Evolutionary conservation across 345 rosid genomes (phyloP).

Genomic region (Nephelium lappaceum): DNA sequence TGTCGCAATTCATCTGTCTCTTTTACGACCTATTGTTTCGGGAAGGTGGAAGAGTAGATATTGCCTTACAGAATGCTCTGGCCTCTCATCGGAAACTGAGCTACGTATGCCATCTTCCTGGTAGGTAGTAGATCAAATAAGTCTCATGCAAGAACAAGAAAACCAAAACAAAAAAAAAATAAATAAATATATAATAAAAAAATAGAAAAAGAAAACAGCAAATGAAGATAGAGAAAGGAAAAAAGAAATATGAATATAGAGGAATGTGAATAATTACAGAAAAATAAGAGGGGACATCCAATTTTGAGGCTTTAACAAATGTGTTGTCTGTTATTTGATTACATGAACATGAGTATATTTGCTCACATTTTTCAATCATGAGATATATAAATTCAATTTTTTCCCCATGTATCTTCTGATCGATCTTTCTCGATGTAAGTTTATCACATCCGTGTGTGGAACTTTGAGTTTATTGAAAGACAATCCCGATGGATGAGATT

Average conservation of each 20-base stretch:
- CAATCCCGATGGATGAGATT: too few species aligned
- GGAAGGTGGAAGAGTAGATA: conserved; percentile 72
- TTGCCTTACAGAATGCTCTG: conserved; percentile 72
- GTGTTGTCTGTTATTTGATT: conserved; percentile 19
- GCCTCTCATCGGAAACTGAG: conserved; percentile 66
- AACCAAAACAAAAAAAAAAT: not conserved
- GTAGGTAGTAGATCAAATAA: conserved; percentile 34
- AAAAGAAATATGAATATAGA: conserved; percentile 1
- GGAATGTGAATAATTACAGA: conserved; percentile 20
- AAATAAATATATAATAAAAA: too few species aligned
- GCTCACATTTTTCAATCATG: not conserved
- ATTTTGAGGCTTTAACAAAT: conserved; percentile 45
- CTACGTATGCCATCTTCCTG: conserved; percentile 82
- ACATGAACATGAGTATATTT: conserved; percentile 17
- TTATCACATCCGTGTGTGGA: not conserved
- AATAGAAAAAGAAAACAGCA: not conserved
- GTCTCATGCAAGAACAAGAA: not conserved
- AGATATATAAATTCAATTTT: conserved; percentile 3
- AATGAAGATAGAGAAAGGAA: not conserved
- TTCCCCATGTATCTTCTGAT: not conserved
- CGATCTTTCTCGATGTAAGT: not conserved
- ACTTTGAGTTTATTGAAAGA: too few species aligned
- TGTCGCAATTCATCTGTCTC: conserved; percentile 70
- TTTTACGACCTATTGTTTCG: conserved; percentile 69
- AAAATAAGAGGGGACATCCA: conserved; percentile 21